These are phyloP conservation scores for Inga leiocalycina DNA, from an alignment of 306 rosid genomes.

Conservation along the genomic window DNA sequence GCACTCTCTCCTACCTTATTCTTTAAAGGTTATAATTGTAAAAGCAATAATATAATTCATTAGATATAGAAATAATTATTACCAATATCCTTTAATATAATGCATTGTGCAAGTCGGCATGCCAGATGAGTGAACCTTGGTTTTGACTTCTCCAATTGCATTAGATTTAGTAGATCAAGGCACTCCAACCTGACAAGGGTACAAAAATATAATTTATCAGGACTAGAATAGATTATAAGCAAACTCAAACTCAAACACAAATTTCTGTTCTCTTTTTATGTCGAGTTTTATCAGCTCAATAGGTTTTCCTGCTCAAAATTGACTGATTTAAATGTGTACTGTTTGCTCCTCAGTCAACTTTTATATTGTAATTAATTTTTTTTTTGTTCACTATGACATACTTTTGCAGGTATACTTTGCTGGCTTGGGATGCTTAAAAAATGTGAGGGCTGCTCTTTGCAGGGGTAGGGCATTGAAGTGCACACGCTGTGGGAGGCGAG, in stretches of 20 bases:
- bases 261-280: no score
- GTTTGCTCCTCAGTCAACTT: not conserved
- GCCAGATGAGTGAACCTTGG: not conserved
- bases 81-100: not conserved
- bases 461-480: slow-evolving; percentile 97
- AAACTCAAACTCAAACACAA: no score
- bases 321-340: not conserved
- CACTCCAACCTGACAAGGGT: not conserved
- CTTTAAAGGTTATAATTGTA: not conserved
- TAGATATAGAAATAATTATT: not conserved
- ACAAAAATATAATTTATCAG: not conserved
- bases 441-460: slow-evolving; percentile 93
- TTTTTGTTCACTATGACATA: not conserved
- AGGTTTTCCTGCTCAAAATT: not conserved
- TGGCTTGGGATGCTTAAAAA: slow-evolving; percentile 95
- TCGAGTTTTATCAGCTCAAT: no score
- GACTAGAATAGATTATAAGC: no score
- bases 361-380: not conserved
- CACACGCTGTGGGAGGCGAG: slow-evolving; percentile 94
- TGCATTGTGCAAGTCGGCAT: not conserved
- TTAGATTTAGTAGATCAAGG: not conserved
- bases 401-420: slow-evolving; percentile 95
- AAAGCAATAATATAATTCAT: not conserved
- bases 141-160: not conserved
- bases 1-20: not conserved